Conservation (phyloP, 2,329 filamentous ascomycete species). For the Alternaria viburni region DNA sequence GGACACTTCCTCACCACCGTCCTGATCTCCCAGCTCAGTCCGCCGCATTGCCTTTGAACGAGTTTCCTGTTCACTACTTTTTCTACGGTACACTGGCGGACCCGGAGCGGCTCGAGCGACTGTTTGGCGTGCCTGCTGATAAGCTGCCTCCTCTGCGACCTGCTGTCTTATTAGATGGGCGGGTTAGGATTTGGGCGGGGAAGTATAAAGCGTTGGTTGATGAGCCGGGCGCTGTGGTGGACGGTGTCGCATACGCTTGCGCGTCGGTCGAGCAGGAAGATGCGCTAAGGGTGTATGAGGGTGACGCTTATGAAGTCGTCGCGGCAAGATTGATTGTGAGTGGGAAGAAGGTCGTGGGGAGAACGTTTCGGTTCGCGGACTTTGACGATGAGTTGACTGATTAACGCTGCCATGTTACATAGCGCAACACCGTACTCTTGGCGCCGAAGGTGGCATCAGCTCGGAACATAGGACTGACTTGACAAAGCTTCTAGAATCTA, state of each 20-base stretch:
- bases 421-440: too few relatives aligned
- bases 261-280: background rate
- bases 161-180: background rate
- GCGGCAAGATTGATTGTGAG: background rate
- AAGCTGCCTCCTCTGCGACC: background rate
- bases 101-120: background rate
- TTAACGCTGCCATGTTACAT: too few relatives aligned
- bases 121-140: background rate
- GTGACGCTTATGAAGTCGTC: background rate
- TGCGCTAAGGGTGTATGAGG: background rate
- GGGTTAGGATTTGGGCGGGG: background rate
- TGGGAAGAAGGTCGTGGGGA: background rate
- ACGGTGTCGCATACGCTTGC: background rate
- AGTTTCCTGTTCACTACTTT: background rate
- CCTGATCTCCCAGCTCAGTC: background rate
- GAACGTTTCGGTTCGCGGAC: background rate
- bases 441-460: too few relatives aligned
- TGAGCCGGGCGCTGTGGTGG: background rate
- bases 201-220: background rate
- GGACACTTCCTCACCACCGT: background rate
- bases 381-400: background rate
- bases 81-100: background rate
- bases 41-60: fast-evolving
- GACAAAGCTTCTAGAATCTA: too few relatives aligned
- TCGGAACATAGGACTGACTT: too few relatives aligned